Conservation (phyloP, 2,329 filamentous ascomycete species). For the Chaetomiaceae sp. region DNA sequence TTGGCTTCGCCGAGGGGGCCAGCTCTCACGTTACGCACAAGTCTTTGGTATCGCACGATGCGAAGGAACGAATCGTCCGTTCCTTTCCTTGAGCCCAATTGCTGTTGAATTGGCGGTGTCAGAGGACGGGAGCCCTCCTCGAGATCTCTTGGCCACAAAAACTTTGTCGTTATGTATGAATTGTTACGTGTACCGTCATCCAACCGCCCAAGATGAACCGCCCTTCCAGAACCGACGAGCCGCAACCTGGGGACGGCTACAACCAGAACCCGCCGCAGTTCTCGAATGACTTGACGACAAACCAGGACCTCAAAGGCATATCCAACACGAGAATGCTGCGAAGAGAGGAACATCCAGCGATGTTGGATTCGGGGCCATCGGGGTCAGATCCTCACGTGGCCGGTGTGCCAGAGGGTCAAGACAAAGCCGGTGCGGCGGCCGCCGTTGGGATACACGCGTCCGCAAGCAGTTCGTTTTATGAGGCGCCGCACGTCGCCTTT, state of each 20-base stretch:
- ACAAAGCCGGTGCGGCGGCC: background rate
- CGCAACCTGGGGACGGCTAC: conserved; percentile 35
- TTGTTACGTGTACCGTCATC: too few species aligned
- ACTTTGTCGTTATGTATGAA: too few species aligned
- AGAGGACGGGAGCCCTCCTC: too few species aligned
- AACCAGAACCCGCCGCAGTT: conserved; percentile 51
- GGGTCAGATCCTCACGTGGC: background rate
- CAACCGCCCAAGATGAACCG: conserved; percentile 34
- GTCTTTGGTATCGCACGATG: too few species aligned
- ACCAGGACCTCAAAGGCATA: conserved; percentile 48
- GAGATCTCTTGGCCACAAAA: too few species aligned
- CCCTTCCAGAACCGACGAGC: conserved; percentile 32
- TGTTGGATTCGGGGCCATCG: background rate
- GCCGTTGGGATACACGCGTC: background rate
- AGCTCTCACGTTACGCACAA: too few species aligned
- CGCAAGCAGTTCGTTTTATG: background rate
- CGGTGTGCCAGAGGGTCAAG: background rate
- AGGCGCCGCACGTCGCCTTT: too few species aligned
- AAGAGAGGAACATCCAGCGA: background rate
- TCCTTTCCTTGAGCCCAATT: too few species aligned
- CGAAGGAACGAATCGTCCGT: too few species aligned
- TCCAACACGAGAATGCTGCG: conserved; percentile 35
- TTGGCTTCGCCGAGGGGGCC: too few species aligned
- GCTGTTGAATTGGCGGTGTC: too few species aligned
- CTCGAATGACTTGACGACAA: conserved; percentile 51